phyloP scores from a whole-genome alignment of 495 filamentous ascomycete species.

The Neurospora tetrasperma region DNA sequence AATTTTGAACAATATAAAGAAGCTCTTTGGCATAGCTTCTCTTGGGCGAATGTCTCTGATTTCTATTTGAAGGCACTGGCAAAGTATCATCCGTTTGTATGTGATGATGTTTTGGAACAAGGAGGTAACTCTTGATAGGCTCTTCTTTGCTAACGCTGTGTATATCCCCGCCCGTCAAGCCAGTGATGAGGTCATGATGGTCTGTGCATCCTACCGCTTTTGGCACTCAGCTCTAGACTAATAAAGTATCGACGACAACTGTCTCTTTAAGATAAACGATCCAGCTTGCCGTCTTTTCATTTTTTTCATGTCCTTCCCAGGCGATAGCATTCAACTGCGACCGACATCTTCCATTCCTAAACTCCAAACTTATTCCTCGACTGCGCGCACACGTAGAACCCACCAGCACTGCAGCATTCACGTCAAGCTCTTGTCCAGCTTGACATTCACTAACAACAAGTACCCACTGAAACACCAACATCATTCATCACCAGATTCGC shows the following conservation, averaged over 20 bases:
- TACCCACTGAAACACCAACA: neutral
- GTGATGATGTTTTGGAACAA: neutral
- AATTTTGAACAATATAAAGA: no score
- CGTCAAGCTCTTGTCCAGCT: neutral
- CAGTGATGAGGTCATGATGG: neutral
- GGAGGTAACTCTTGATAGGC: neutral
- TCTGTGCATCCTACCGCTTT: neutral
- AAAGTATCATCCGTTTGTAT: neutral
- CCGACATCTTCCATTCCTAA: neutral
- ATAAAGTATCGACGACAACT: neutral
- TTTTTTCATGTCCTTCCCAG: neutral
- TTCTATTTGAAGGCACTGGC: neutral
- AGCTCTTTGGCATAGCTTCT: neutral
- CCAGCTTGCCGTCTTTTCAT: neutral
- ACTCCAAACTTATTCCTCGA: neutral
- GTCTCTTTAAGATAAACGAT: neutral
- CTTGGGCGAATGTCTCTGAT: neutral
- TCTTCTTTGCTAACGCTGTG: neutral
- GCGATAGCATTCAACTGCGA: neutral
- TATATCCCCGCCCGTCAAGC: no score
- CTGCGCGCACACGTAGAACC: no score
- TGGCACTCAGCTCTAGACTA: neutral
- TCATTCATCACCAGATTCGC: neutral
- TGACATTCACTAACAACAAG: neutral
- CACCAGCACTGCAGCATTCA: neutral